A percentile compares a stretch with the other conserved stretches of the same genome.
phyloP scores from a whole-genome alignment of 306 rosid genomes.

The Medicago arabica region DNA sequence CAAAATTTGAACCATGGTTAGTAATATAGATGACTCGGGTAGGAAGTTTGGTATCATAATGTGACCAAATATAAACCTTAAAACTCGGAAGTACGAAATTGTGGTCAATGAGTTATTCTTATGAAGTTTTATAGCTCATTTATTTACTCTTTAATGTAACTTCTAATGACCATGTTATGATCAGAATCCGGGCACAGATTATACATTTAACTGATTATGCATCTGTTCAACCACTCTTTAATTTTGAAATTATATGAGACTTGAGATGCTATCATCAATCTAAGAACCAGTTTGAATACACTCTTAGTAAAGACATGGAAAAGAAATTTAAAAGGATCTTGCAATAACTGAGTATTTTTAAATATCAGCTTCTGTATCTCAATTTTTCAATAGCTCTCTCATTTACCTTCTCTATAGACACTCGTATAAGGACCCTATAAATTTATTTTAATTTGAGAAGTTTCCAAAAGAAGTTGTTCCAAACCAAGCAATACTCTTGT shows the following conservation, averaged over 20 bases:
- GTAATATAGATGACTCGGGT: not conserved
- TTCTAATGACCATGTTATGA: constrained; percentile 6
- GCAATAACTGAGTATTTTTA: not conserved
- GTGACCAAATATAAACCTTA: constrained; percentile 20
- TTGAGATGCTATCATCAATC: constrained; percentile 6
- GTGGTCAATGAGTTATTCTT: constrained; percentile 13
- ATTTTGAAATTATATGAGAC: not conserved
- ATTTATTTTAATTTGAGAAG: not conserved
- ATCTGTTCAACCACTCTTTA: constrained; percentile 4
- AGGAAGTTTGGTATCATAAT: constrained; percentile 16
- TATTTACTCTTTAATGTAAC: not conserved
- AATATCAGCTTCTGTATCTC: not conserved
- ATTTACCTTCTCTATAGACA: not conserved
- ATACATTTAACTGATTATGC: not conserved
- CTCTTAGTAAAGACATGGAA: not conserved
- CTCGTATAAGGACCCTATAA: not conserved
- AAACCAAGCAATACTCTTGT: not conserved
- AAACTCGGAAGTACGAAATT: constrained; percentile 1
- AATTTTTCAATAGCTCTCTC: not conserved
- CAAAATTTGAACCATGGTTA: constrained; percentile 15
- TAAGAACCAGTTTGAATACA: constrained; percentile 6
- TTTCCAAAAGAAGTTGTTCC: not conserved
- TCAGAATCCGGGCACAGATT: constrained; percentile 21
- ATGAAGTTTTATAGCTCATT: constrained; percentile 20
- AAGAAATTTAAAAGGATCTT: not conserved